A percentile compares a stretch with the other conserved stretches of the same genome.
These are phyloP conservation scores for Cladosporium velox DNA, from an alignment of 2,329 filamentous ascomycete species.

Conservation along the genomic window DNA sequence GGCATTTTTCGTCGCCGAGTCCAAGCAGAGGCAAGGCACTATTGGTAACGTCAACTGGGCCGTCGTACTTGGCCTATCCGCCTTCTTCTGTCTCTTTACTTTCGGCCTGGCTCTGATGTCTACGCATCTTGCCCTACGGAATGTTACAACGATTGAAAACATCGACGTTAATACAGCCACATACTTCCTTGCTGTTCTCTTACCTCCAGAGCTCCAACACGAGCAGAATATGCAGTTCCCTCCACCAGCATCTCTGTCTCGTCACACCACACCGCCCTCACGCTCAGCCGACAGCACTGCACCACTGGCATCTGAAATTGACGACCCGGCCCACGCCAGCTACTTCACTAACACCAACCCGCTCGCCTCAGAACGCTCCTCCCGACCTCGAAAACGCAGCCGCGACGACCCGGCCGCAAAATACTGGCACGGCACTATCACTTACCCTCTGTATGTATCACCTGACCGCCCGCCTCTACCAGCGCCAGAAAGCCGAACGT, in stretches of 20 bases:
- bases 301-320: conserved; percentile 38
- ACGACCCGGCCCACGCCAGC: conserved; percentile 35
- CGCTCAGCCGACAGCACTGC: conserved; percentile 29
- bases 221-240: conserved; percentile 20
- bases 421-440: conserved; percentile 51
- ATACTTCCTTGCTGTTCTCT: conserved; percentile 73
- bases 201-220: conserved; percentile 52
- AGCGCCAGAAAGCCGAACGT: conserved; percentile 55
- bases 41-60: conserved; percentile 60
- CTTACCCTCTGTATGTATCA: conserved; percentile 56
- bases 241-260: conserved; percentile 6
- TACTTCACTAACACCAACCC: conserved; percentile 34
- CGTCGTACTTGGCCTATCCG: conserved; percentile 65
- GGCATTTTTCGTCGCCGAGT: conserved; percentile 63
- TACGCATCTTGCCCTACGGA: conserved; percentile 67
- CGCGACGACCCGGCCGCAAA: conserved; percentile 14
- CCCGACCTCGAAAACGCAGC: conserved; percentile 25
- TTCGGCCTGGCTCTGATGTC: conserved; percentile 75
- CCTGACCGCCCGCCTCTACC: conserved; percentile 39
- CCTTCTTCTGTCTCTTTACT: conserved; percentile 79
- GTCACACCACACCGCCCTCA: conserved; percentile 9
- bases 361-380: conserved; percentile 42
- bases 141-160: conserved; percentile 83
- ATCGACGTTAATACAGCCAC: conserved; percentile 62
- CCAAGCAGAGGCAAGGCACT: conserved; percentile 22